Base-by-base conservation (phyloP, 1,284 basidiomycete species). In the Apiotrichum sp. region DNA sequence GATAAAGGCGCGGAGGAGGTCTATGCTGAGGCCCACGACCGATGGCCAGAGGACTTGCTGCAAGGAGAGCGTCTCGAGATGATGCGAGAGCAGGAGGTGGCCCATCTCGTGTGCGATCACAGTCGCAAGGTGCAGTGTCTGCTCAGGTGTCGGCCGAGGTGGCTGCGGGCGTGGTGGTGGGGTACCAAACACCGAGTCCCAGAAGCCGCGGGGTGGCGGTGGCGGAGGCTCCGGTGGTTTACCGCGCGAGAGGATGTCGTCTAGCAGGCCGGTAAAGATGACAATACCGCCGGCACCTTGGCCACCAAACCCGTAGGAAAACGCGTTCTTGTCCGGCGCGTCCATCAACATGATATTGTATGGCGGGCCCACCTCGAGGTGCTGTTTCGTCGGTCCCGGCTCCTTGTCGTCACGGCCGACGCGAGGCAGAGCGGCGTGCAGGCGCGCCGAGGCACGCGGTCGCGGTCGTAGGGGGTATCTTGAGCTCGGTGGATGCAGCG, bases 221-320 rank as follows among this genome's bases (percentile, higher is more conserved):
- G 56, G 45, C 40, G 42, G 31, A 47, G n/a, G 10, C 46, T 44
- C n/a, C 2, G 54, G 53, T 6, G 75, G 50, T 14, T 62, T 70
- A 57, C 80, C 80, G 44, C 13, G 36, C 36, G 81, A 71, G 44
- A 93, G 78, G 45, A 93, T 84, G 47, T 89, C 84, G 67, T 93
- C 87, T 47, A 93, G 70, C 73, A 93, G 88, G 7, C 90, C 91
- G 5, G 87, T 88, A 71, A 89, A 93, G 3, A 95, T 84, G 50
- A 95, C 91, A 55, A 95, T 83, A 1, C 91, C 91, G 52, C 89
- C 89, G 0, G 86, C 89, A 32, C 90, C 89, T 65, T 89, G 83
- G 1, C 88, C 87, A 11, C 91, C 91, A 65, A 93, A 93, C 1
- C 91, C 90, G 69, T 91, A 93, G 1, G 87, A 89, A 69, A 95